phyloP scores from a whole-genome alignment of 2,329 filamentous ascomycete species.

The Alternaria hordeiaustralica region DNA sequence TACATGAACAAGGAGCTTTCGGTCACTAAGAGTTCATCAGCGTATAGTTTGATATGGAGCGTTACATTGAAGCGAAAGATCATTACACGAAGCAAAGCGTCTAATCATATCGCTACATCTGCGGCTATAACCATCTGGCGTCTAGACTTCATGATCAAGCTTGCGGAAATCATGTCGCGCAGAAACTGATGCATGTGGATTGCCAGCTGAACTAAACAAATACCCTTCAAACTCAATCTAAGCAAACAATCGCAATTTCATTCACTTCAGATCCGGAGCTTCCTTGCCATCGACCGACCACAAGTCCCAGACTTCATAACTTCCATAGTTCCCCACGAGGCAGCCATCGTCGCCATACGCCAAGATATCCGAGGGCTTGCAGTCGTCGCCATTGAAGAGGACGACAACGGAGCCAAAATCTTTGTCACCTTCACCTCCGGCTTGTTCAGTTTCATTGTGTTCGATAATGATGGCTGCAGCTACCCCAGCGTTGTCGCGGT shows the following conservation, averaged over 20 bases:
- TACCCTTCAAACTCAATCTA: not conserved
- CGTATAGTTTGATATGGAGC: not conserved
- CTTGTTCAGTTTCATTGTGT: not conserved
- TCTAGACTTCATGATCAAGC: not conserved
- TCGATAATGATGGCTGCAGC: constrained; percentile 1
- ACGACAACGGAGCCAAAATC: constrained; percentile 13
- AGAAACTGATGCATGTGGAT: not conserved
- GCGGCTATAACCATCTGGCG: not conserved
- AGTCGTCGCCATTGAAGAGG: constrained; percentile 12
- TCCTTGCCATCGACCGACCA: constrained; percentile 6
- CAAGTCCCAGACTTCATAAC: constrained; percentile 15
- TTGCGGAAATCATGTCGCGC: not conserved
- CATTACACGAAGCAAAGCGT: not conserved
- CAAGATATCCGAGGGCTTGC: constrained; percentile 14
- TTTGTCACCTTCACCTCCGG: constrained; percentile 5
- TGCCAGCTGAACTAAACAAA: not conserved
- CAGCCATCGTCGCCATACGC: constrained; percentile 8
- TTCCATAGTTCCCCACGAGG: constrained; percentile 9
- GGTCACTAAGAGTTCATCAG: not conserved
- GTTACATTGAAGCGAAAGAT: not conserved
- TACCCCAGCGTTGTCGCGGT: constrained; percentile 6
- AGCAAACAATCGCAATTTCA: not conserved
- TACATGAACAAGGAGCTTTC: not conserved
- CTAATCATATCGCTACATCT: not conserved
- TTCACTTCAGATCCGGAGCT: not conserved